Conservation (phyloP, 2,329 filamentous ascomycete genomes). For the Metarhizium humberi region DNA sequence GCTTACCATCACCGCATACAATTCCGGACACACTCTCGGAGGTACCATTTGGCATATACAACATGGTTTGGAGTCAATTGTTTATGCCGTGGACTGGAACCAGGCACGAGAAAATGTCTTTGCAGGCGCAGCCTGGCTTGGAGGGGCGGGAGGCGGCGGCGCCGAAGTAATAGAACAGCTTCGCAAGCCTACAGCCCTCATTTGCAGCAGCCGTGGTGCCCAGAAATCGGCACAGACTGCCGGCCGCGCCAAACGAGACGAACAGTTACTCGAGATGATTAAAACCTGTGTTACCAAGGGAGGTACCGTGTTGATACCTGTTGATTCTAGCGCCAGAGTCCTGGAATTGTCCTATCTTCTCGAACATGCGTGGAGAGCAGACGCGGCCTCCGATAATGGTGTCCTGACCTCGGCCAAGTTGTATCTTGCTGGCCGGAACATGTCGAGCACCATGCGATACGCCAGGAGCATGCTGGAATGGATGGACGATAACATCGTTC, state of each 20-base stretch:
- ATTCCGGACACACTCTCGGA: slow-evolving; percentile 88
- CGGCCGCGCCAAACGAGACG: slow-evolving; percentile 73
- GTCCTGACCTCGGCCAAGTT: slow-evolving; percentile 48
- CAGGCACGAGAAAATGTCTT: slow-evolving; percentile 94
- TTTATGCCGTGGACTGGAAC: slow-evolving; percentile 98
- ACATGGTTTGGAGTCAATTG: slow-evolving; percentile 90
- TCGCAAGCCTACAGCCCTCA: slow-evolving; percentile 83
- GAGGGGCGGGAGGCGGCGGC: slow-evolving; percentile 68
- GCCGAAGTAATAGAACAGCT: slow-evolving; percentile 90
- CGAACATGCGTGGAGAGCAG: slow-evolving; percentile 81
- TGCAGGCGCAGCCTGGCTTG: slow-evolving; percentile 87
- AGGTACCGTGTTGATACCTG: slow-evolving; percentile 86
- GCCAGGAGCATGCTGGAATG: slow-evolving; percentile 95
- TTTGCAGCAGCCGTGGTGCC: slow-evolving; percentile 81
- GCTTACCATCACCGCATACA: slow-evolving; percentile 91
- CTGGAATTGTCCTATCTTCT: slow-evolving; percentile 86
- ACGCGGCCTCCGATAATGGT: slow-evolving; percentile 42
- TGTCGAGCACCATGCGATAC: slow-evolving; percentile 81
- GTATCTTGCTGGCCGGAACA: slow-evolving; percentile 79
- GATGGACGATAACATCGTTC: slow-evolving; percentile 95
- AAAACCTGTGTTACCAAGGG: slow-evolving; percentile 68
- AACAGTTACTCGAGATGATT: slow-evolving; percentile 74
- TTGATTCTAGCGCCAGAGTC: slow-evolving; percentile 90
- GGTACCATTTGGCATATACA: slow-evolving; percentile 99
- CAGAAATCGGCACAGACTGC: slow-evolving; percentile 61